Percentiles rank a stretch among this genome's conserved stretches.
Evolutionary conservation across 164 flowering plant species (phyloP).

Genomic region (Kingdonia uniflora): DNA sequence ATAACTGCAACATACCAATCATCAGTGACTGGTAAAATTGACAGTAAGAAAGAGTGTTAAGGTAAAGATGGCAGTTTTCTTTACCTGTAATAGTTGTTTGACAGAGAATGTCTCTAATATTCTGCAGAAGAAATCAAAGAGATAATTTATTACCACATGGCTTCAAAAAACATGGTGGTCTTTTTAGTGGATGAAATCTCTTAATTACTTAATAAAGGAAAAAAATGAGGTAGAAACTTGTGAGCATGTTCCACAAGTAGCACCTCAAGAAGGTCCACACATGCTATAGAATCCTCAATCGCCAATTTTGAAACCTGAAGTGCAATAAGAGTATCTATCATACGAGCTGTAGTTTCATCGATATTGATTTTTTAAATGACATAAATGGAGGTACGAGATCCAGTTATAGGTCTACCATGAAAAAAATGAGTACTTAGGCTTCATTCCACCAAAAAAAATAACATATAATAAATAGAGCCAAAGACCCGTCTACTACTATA

Average conservation of each 20-base stretch:
- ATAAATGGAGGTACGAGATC: no score
- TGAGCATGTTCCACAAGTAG: slow-evolving; percentile 63
- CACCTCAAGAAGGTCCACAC: slow-evolving; percentile 77
- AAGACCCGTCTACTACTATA: no score
- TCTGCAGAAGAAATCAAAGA: slow-evolving; percentile 33
- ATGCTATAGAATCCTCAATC: slow-evolving; percentile 64
- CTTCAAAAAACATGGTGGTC: no score
- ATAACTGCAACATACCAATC: slow-evolving; percentile 41
- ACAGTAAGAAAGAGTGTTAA: neutral
- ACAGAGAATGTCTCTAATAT: slow-evolving; percentile 46
- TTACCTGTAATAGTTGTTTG: slow-evolving; percentile 54
- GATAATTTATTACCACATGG: neutral
- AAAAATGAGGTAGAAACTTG: slow-evolving; percentile 31
- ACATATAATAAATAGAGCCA: no score
- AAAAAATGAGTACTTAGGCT: no score
- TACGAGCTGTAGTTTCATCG: neutral
- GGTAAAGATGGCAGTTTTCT: neutral
- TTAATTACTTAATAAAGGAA: slow-evolving; percentile 52
- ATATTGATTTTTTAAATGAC: no score
- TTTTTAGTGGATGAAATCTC: slow-evolving; percentile 13
- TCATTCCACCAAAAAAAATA: no score
- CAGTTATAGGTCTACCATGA: no score
- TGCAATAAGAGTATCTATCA: slow-evolving; percentile 1
- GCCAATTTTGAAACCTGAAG: slow-evolving; percentile 64
- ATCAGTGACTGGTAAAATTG: slow-evolving; percentile 6